phyloP scores from a whole-genome alignment of 2,329 filamentous ascomycete species.

The Trichocomaceae sp. region DNA sequence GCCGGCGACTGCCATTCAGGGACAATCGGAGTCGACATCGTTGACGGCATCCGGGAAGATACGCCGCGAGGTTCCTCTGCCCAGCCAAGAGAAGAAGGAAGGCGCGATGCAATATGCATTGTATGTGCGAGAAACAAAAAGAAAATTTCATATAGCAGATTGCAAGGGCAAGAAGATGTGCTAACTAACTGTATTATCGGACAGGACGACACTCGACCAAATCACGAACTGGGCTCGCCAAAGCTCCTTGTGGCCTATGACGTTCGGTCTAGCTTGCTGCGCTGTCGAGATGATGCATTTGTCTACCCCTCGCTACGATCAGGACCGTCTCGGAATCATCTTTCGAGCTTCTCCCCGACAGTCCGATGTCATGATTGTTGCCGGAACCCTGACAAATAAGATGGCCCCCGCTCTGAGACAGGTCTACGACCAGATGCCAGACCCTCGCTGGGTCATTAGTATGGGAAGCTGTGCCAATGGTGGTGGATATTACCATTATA shows the following conservation, averaged over 20 bases:
- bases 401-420: slow-evolving; percentile 84
- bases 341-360: slow-evolving; percentile 80
- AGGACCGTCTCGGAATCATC: slow-evolving; percentile 80
- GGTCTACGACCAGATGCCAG: slow-evolving; percentile 93
- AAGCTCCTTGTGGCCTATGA: slow-evolving; percentile 86
- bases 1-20: slow-evolving; percentile 38
- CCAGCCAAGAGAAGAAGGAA: slow-evolving; percentile 46
- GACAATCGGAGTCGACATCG: slow-evolving; percentile 27
- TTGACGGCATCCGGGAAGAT: slow-evolving; percentile 39
- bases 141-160: not conserved
- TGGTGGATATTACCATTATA: slow-evolving; percentile 84
- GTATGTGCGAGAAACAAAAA: slow-evolving; percentile 26
- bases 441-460: slow-evolving; percentile 79
- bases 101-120: slow-evolving; percentile 49
- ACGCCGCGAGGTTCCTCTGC: slow-evolving; percentile 43
- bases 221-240: slow-evolving; percentile 85
- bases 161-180: not conserved
- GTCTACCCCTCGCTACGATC: slow-evolving; percentile 82
- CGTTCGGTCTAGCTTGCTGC: slow-evolving; percentile 84
- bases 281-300: slow-evolving; percentile 93
- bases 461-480: slow-evolving; percentile 85
- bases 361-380: slow-evolving; percentile 87
- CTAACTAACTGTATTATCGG: not conserved
- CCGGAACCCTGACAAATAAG: slow-evolving; percentile 86
- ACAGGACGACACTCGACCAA: slow-evolving; percentile 53